Conservation (phyloP, 495 filamentous ascomycete genomes). For the Podospora australis region DNA sequence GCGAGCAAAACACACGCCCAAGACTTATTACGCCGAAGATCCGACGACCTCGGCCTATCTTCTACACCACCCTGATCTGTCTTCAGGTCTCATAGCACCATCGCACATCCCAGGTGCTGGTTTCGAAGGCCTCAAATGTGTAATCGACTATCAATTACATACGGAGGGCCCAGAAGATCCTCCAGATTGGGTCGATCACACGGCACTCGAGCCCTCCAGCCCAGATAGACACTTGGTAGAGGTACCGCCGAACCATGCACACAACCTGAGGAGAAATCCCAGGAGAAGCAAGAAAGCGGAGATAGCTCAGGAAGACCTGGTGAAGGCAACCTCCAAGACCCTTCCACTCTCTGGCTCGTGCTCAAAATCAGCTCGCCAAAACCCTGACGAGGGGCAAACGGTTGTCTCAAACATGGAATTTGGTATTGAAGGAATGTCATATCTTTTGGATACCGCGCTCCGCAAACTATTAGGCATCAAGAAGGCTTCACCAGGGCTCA, state of each 20-base stretch:
- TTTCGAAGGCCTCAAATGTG: slow-evolving; percentile 28
- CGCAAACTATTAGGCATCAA: slow-evolving; percentile 27
- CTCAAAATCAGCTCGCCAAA: neutral
- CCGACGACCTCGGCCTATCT: slow-evolving; percentile 15
- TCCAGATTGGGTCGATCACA: neutral
- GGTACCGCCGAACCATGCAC: neutral
- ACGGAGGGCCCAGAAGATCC: neutral
- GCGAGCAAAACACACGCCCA: slow-evolving; percentile 9
- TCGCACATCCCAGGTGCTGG: slow-evolving; percentile 21
- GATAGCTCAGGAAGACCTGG: slow-evolving; percentile 2
- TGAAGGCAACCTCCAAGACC: neutral
- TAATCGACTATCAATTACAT: slow-evolving; percentile 8
- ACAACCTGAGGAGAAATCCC: slow-evolving; percentile 9
- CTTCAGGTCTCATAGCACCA: slow-evolving; percentile 18
- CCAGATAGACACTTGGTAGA: neutral
- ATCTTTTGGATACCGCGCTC: slow-evolving; percentile 30
- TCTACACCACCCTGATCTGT: slow-evolving; percentile 23
- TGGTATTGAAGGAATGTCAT: slow-evolving; percentile 9
- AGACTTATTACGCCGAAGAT: neutral
- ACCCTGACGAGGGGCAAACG: neutral
- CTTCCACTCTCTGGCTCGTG: too few relatives aligned
- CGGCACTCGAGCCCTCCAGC: too few relatives aligned
- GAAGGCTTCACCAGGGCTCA: slow-evolving; percentile 20
- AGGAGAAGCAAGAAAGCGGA: slow-evolving; percentile 8
- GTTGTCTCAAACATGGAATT: neutral